Conservation (phyloP, 371 early-diverging fungal genomes). For the Nematocida displodere region DNA sequence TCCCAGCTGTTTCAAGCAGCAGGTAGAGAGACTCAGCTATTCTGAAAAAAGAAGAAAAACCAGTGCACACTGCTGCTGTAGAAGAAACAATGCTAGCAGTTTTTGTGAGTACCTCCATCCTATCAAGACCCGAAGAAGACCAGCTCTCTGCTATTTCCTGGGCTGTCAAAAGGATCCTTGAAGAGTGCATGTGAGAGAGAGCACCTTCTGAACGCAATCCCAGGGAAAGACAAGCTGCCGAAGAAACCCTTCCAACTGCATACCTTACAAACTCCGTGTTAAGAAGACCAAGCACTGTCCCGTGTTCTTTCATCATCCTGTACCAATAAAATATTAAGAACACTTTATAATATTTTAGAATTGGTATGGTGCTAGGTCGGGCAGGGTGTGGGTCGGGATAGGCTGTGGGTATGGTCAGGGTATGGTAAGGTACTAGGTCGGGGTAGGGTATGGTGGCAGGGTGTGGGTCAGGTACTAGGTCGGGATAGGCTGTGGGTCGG, state of each 20-base stretch:
- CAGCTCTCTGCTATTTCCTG: background rate
- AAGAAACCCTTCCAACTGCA: background rate
- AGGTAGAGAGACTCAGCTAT: background rate
- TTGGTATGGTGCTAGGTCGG: no score
- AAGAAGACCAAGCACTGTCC: no score
- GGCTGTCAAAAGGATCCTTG: conserved; percentile 23
- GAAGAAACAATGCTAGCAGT: conserved; percentile 12
- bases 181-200: conserved; percentile 38
- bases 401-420: no score
- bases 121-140: conserved; percentile 4
- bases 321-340: no score
- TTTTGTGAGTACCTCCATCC: background rate
- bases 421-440: no score
- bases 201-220: background rate
- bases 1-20: background rate
- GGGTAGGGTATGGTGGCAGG: no score
- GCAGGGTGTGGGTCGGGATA: no score
- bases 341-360: no score
- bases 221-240: background rate
- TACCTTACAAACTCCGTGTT: background rate
- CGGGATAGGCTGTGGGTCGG: no score
- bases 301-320: no score
- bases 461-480: no score
- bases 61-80: background rate
- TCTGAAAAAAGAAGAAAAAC: background rate